phyloP scores from a whole-genome alignment of 2,329 filamentous ascomycete species.

The Fusarium compactum region DNA sequence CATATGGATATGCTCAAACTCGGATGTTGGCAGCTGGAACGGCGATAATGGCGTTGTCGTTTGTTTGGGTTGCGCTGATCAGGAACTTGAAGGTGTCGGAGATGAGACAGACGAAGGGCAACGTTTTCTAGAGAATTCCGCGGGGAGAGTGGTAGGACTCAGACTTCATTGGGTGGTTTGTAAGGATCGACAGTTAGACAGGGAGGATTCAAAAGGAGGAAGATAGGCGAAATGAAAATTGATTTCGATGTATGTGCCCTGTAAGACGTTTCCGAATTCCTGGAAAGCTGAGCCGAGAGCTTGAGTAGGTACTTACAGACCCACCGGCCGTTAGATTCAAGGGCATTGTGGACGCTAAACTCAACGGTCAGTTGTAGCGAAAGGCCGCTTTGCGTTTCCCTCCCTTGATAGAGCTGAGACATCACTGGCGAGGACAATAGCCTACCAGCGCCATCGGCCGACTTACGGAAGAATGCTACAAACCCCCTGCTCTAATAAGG shows the following conservation, averaged over 20 bases:
- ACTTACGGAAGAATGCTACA: not conserved
- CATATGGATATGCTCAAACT: conserved; percentile 24
- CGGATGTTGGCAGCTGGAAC: conserved; percentile 41
- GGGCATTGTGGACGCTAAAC: not conserved
- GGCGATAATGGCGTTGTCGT: conserved; percentile 33
- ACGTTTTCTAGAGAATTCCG: conserved; percentile 11
- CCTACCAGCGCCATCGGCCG: not conserved
- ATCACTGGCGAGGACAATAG: not conserved
- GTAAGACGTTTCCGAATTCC: not conserved
- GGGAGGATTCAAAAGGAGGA: not conserved
- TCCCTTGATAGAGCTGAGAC: not conserved
- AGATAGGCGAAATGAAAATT: not conserved
- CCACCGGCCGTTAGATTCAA: not conserved
- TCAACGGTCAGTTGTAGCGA: not conserved
- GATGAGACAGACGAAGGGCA: conserved; percentile 35
- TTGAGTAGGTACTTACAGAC: not conserved
- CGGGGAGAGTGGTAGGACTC: not conserved
- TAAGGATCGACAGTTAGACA: not conserved
- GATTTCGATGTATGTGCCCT: not conserved
- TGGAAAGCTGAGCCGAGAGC: not conserved
- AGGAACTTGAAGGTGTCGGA: conserved; percentile 39
- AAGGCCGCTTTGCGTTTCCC: not conserved
- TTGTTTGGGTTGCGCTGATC: conserved; percentile 37
- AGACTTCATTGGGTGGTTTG: not conserved
- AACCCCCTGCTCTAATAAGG: not conserved